These are phyloP conservation scores for Bifiguratus adelaidae DNA, from an alignment of 192 early-diverging fungal species.

Conservation along the genomic window DNA sequence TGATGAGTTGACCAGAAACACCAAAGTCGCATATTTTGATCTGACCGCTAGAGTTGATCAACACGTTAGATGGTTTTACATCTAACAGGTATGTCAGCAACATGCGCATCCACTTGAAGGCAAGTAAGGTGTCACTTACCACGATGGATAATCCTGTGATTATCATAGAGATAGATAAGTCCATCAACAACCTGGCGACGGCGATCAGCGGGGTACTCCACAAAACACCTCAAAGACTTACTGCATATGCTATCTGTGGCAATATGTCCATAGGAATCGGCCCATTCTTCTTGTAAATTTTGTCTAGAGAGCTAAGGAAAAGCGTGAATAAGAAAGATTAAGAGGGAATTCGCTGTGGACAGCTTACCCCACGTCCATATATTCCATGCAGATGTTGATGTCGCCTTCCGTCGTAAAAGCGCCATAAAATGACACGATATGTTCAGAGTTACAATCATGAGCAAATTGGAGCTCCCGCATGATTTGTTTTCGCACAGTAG, in stretches of 20 bases:
- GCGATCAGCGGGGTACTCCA: not conserved
- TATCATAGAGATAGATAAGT: slow-evolving; percentile 77
- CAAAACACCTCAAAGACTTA: slow-evolving; percentile 29
- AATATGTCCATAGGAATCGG: slow-evolving; percentile 83
- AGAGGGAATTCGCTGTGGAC: too few relatives aligned
- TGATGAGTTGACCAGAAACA: slow-evolving; percentile 81
- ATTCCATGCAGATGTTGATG: slow-evolving; percentile 96
- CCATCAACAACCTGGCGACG: slow-evolving; percentile 47
- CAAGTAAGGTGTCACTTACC: slow-evolving; percentile 33
- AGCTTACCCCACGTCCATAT: slow-evolving; percentile 84
- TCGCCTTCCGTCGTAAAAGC: slow-evolving; percentile 77
- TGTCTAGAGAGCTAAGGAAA: slow-evolving; percentile 63
- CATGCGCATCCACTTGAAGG: not conserved
- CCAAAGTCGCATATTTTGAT: slow-evolving; percentile 89
- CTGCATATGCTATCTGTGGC: slow-evolving; percentile 73
- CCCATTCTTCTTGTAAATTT: slow-evolving; percentile 85
- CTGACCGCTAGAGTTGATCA: slow-evolving; percentile 70
- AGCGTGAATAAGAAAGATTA: not conserved
- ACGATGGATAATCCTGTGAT: slow-evolving; percentile 90
- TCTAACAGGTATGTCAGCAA: slow-evolving; percentile 24
- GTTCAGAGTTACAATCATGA: slow-evolving; percentile 88
- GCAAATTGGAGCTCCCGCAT: slow-evolving; percentile 92
- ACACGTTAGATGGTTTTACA: slow-evolving; percentile 78
- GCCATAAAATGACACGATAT: slow-evolving; percentile 96
- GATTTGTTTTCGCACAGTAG: slow-evolving; percentile 76